Percentiles rank a stretch among this genome's conserved stretches.
These are phyloP conservation scores for Protomyces inouyei DNA, from an alignment of 1,139 yeast genomes.

Conservation along the genomic window DNA sequence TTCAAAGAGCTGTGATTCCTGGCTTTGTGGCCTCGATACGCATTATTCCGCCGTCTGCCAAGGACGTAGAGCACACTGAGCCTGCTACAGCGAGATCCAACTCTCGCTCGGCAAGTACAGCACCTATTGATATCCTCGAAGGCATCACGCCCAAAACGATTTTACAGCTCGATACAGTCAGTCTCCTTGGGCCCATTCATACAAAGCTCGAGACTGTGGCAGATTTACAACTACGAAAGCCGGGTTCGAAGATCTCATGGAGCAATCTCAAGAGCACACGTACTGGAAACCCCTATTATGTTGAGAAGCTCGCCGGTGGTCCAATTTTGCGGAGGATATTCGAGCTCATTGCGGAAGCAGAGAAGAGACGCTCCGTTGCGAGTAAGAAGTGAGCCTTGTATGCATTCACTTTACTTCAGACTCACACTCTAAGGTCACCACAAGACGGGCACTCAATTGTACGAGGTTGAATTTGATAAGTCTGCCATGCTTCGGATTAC, in stretches of 20 bases:
- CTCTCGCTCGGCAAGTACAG: background rate
- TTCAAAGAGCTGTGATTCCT: conserved; percentile 18
- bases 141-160: background rate
- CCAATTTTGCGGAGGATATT: conserved; percentile 7
- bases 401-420: too few species aligned
- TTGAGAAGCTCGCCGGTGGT: conserved; percentile 11
- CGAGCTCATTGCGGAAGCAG: conserved; percentile 3
- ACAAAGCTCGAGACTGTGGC: conserved; percentile 3
- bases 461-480: too few species aligned
- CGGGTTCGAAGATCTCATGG: conserved; percentile 10
- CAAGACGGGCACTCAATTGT: too few species aligned
- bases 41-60: background rate
- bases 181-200: conserved; percentile 1
- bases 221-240: background rate
- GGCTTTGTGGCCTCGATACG: conserved; percentile 11
- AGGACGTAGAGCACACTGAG: background rate
- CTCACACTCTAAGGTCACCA: too few species aligned
- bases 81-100: background rate
- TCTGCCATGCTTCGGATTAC: too few species aligned
- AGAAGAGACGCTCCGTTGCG: background rate
- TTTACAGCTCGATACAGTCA: conserved; percentile 3
- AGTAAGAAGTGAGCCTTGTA: too few species aligned
- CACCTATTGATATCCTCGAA: conserved; percentile 15
- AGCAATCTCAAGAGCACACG: conserved; percentile 6
- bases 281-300: conserved; percentile 4